Percentiles rank a stretch among this genome's conserved stretches.
phyloP scores from a whole-genome alignment of 306 rosid genomes.

The Vigna angularis region DNA sequence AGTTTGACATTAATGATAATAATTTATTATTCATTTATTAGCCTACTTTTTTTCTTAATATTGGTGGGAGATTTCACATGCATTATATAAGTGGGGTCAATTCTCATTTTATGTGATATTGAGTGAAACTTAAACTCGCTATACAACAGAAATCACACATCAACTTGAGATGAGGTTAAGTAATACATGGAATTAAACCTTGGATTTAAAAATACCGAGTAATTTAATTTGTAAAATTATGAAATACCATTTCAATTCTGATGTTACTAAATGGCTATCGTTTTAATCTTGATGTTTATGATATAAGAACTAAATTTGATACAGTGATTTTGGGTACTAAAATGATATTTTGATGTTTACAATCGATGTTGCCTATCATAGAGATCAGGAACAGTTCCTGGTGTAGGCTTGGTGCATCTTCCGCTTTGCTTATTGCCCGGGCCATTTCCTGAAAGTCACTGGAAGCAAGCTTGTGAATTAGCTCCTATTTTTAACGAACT shows the following conservation, averaged over 20 bases:
- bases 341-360: constrained; percentile 25
- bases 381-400: constrained; percentile 85
- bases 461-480: constrained; percentile 77
- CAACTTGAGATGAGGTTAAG: too few relatives aligned
- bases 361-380: constrained; percentile 37
- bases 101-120: too few relatives aligned
- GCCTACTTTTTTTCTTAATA: background rate
- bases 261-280: background rate
- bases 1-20: background rate
- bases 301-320: background rate
- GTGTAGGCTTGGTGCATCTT: constrained; percentile 85
- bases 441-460: constrained; percentile 70
- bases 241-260: background rate
- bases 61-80: too few relatives aligned
- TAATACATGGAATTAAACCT: background rate
- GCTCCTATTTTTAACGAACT: constrained; percentile 84
- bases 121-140: too few relatives aligned
- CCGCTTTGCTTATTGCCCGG: constrained; percentile 81
- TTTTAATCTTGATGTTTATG: background rate
- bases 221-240: background rate
- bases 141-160: too few relatives aligned
- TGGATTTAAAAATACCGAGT: background rate
- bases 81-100: too few relatives aligned
- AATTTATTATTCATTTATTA: background rate
- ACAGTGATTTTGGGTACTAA: background rate